Conservation (phyloP, 805 yeast genomes). For the Zygosaccharomyces siamensis region DNA sequence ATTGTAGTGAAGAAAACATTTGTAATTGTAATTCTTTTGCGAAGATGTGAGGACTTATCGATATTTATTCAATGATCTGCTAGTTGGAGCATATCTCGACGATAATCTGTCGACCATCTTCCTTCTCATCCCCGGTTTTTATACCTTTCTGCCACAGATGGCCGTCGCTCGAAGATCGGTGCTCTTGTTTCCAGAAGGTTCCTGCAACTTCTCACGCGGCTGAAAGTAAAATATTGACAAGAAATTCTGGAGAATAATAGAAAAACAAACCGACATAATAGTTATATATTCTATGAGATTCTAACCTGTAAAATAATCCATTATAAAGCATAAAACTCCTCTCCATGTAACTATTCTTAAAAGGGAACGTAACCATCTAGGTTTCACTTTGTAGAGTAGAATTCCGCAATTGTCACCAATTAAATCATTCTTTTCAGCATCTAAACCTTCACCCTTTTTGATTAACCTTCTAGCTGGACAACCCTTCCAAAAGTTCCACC, state of each 20-base stretch:
- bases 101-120: neutral
- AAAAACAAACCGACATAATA: neutral
- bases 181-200: neutral
- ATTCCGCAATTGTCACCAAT: slow-evolving; percentile 68
- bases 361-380: slow-evolving; percentile 44
- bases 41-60: too few species aligned
- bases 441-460: slow-evolving; percentile 72
- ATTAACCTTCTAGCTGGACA: slow-evolving; percentile 74
- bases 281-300: neutral
- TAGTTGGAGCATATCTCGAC: too few species aligned
- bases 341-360: slow-evolving; percentile 54
- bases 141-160: neutral
- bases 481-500: slow-evolving; percentile 88
- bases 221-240: neutral
- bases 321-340: slow-evolving; percentile 53
- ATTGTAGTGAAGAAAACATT: slow-evolving; percentile 21
- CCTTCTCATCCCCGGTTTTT: neutral
- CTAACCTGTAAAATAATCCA: slow-evolving; percentile 42
- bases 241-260: neutral
- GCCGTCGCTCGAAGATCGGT: neutral
- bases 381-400: slow-evolving; percentile 49
- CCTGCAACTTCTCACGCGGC: slow-evolving; percentile 5
- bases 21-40: neutral
- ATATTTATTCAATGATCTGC: too few species aligned
- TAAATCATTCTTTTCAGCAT: slow-evolving; percentile 69